These are phyloP conservation scores for Spizellomyces sp. DNA, from an alignment of 192 early-diverging fungal genomes.

Conservation along the genomic window DNA sequence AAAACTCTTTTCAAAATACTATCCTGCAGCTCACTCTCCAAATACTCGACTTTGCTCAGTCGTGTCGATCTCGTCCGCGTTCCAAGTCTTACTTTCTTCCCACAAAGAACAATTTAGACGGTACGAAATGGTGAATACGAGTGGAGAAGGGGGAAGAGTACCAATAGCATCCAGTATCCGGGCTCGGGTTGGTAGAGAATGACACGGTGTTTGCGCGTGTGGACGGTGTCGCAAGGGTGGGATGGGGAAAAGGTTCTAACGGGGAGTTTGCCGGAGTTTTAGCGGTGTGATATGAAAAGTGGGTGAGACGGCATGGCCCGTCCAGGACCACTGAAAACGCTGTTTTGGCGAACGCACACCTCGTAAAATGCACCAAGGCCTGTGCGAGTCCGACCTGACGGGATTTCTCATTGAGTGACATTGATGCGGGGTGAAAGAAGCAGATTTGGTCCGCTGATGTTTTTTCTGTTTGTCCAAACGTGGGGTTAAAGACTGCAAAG, in stretches of 20 bases:
- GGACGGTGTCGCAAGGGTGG: slow-evolving; percentile 33
- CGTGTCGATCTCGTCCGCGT: background rate
- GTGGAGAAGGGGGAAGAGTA: slow-evolving; percentile 5
- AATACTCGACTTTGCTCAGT: slow-evolving; percentile 20
- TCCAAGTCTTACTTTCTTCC: slow-evolving; percentile 34
- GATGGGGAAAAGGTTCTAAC: slow-evolving; percentile 31
- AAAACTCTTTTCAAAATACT: slow-evolving; percentile 14
- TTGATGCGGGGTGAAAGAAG: slow-evolving; percentile 29
- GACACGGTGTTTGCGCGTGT: slow-evolving; percentile 31
- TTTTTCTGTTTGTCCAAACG: slow-evolving; percentile 15
- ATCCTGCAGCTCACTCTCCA: slow-evolving; percentile 16
- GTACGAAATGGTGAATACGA: no score
- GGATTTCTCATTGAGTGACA: slow-evolving; percentile 24
- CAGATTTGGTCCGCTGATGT: slow-evolving; percentile 24
- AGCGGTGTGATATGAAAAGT: background rate
- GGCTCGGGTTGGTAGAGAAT: slow-evolving; percentile 26
- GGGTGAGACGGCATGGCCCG: background rate
- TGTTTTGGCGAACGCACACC: background rate
- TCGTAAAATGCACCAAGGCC: slow-evolving; percentile 35
- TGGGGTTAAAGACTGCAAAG: background rate
- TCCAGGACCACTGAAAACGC: no score
- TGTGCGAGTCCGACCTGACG: slow-evolving; percentile 35
- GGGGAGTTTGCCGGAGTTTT: background rate
- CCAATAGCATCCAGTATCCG: slow-evolving; percentile 43
- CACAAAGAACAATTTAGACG: no score